phyloP scores from a whole-genome alignment of 352 stramenopile species.

The Pythium myriotylum region DNA sequence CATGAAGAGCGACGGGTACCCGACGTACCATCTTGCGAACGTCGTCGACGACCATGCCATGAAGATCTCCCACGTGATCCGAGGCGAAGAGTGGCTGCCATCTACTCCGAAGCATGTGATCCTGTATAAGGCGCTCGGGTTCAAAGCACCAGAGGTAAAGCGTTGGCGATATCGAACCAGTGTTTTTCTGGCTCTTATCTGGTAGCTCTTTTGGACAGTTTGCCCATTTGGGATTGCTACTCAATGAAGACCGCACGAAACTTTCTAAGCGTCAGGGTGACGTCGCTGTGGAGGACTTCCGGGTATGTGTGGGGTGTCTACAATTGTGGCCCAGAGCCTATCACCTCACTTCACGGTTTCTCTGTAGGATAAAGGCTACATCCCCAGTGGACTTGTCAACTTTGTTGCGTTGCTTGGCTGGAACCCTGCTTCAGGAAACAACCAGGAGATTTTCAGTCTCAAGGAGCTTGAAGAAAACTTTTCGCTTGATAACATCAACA shows the following conservation, averaged over 20 bases:
- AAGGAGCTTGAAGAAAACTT: slow-evolving; percentile 91
- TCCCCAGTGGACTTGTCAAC: slow-evolving; percentile 96
- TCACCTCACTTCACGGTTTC: too few species aligned
- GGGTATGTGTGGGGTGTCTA: slow-evolving; percentile 62
- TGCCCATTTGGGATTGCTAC: slow-evolving; percentile 91
- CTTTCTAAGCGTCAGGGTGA: slow-evolving; percentile 98
- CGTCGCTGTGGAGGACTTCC: slow-evolving; percentile 97
- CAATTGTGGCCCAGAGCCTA: too few species aligned
- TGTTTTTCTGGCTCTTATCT: too few species aligned
- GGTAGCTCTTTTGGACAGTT: too few species aligned
- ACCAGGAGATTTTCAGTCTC: slow-evolving; percentile 96
- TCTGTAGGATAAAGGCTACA: slow-evolving; percentile 91
- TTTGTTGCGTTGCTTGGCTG: slow-evolving; percentile 98
- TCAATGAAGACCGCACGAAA: slow-evolving; percentile 98
- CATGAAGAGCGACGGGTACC: slow-evolving; percentile 94
- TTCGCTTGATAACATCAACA: slow-evolving; percentile 87
- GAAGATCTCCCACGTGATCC: slow-evolving; percentile 97
- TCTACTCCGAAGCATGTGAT: slow-evolving; percentile 92
- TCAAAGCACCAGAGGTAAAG: slow-evolving; percentile 56
- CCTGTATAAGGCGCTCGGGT: slow-evolving; percentile 90
- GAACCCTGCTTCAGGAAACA: slow-evolving; percentile 94
- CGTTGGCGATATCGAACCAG: not conserved
- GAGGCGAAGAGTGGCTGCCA: slow-evolving; percentile 94
- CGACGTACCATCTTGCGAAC: slow-evolving; percentile 93
- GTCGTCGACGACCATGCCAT: slow-evolving; percentile 98